Conservation (phyloP, 2,329 filamentous ascomycete species). For the Xylariales sp. region DNA sequence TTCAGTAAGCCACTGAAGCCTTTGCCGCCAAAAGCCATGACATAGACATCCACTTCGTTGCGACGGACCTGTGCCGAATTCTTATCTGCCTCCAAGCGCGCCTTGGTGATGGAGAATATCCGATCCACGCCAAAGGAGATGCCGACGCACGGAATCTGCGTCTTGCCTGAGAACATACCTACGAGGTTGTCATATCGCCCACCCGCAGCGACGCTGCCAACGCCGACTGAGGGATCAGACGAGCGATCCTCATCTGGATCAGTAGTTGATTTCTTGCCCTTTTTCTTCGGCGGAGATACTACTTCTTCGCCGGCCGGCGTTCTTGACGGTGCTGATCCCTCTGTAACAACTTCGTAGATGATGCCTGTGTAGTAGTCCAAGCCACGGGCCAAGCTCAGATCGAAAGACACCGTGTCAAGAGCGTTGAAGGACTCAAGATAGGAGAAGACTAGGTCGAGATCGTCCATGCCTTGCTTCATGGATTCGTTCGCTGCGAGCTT, state of each 20-base stretch:
- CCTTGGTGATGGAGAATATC: conserved; percentile 74
- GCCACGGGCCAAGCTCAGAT: conserved; percentile 68
- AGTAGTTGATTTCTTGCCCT: conserved; percentile 37
- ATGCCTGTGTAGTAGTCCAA: conserved; percentile 73
- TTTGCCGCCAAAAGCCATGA: conserved; percentile 92
- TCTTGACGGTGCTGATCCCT: conserved; percentile 51
- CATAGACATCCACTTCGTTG: conserved; percentile 82
- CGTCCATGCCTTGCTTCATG: conserved; percentile 63
- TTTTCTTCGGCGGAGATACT: conserved; percentile 31
- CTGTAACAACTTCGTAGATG: conserved; percentile 70
- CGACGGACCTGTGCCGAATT: conserved; percentile 47
- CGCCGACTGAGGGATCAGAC: conserved; percentile 65
- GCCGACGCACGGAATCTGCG: conserved; percentile 70
- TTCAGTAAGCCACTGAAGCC: conserved; percentile 74
- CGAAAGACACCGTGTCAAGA: conserved; percentile 63
- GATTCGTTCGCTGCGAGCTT: conserved; percentile 57
- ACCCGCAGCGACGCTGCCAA: conserved; percentile 71
- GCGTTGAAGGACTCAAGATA: conserved; percentile 65
- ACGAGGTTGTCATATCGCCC: conserved; percentile 75
- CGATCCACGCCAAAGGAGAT: conserved; percentile 76
- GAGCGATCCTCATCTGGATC: conserved; percentile 54
- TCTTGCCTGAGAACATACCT: conserved; percentile 70
- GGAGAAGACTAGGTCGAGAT: conserved; percentile 63
- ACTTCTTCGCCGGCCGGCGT: conserved; percentile 30
- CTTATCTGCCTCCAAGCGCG: conserved; percentile 49